Conservation (phyloP, 129 eudicot species). For the Helianthus tuberosus region DNA sequence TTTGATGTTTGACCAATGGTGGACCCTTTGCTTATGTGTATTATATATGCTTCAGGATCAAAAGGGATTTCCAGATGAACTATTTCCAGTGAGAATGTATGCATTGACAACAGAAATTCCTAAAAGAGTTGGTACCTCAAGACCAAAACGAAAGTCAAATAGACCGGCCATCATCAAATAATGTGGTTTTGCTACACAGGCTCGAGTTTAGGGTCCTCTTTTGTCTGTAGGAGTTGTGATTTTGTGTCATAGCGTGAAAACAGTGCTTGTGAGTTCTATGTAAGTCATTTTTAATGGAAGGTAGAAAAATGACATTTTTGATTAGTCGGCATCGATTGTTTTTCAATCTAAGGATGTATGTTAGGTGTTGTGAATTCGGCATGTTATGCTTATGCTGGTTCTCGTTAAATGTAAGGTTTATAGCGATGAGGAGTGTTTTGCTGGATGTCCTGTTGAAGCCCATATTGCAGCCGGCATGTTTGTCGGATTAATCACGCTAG, state of each 20-base stretch:
- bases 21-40: neutral
- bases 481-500: too few species aligned
- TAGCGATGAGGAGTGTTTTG: too few species aligned
- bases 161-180: conserved; percentile 70
- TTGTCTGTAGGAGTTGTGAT: conserved; percentile 9
- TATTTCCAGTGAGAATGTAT: conserved; percentile 91
- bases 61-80: conserved; percentile 76
- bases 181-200: conserved; percentile 8
- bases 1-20: neutral
- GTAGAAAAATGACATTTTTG: too few species aligned
- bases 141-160: conserved; percentile 53
- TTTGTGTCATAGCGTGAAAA: neutral
- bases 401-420: too few species aligned
- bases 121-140: conserved; percentile 45
- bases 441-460: too few species aligned
- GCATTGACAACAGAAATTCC: conserved; percentile 71
- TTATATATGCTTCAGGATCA: conserved; percentile 57
- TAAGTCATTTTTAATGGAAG: neutral
- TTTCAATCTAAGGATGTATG: too few species aligned
- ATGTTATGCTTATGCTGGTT: too few species aligned
- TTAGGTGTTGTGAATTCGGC: too few species aligned
- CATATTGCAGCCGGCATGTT: too few species aligned
- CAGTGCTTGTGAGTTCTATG: neutral
- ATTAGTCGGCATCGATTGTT: too few species aligned
- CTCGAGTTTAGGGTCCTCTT: conserved; percentile 7